These are phyloP conservation scores for Ajuga chamaepitys DNA, from an alignment of 257 asterid genomes.

Conservation along the genomic window DNA sequence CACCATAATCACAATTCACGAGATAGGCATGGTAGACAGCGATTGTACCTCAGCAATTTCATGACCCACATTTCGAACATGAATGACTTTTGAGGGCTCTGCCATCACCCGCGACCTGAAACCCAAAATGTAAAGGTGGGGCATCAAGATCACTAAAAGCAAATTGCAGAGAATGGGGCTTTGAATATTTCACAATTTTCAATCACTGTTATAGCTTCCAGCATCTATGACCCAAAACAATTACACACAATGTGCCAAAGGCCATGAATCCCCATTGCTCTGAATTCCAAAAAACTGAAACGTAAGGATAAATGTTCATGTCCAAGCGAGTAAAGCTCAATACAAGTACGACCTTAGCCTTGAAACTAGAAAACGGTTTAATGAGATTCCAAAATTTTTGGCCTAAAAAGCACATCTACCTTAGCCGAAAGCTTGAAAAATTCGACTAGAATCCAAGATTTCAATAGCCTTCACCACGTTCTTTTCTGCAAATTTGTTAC, in stretches of 20 bases:
- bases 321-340: conserved; percentile 4
- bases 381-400: neutral
- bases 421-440: neutral
- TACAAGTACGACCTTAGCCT: neutral
- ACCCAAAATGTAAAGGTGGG: conserved; percentile 5
- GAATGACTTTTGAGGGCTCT: conserved; percentile 93
- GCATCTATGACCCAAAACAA: conserved; percentile 4
- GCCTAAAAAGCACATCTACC: neutral
- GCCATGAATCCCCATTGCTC: neutral
- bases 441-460: neutral
- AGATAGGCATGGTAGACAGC: neutral
- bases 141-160: neutral
- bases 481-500: neutral
- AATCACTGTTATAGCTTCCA: neutral
- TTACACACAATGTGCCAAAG: conserved; percentile 8
- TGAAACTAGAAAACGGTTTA: neutral
- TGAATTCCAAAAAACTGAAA: too few relatives aligned
- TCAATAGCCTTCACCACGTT: neutral
- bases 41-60: conserved; percentile 83
- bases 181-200: neutral
- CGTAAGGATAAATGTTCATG: neutral
- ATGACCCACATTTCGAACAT: conserved; percentile 96
- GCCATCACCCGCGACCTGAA: conserved; percentile 53
- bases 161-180: neutral
- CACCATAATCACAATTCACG: neutral